Base-by-base conservation (phyloP, 2,329 filamentous ascomycete genomes). In the Coniochaeta prunicola region DNA sequence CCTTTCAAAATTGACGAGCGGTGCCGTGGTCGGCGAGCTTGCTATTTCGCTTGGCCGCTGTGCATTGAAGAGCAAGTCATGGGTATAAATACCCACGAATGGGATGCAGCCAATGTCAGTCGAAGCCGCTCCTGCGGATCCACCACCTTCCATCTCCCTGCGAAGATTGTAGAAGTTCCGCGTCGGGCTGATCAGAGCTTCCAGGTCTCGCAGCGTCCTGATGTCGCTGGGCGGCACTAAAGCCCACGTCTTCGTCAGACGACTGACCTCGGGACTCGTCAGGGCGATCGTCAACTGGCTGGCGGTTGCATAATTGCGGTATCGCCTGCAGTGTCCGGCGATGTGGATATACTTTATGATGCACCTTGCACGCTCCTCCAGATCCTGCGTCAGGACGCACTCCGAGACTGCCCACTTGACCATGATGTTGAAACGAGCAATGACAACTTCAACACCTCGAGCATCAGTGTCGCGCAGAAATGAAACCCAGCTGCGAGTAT, bases 351-450 rank as follows among this genome's bases (percentile, higher is more conserved):
- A 88, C 72, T 94, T 93, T 71, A 89, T 86, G 62, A 94, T 84
- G 69, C 87, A 91, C 38, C 86, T 79, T 24, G 89, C 89, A 57
- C 90, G 82, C 72, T 94, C 90, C 61, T 87, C 84, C 12, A 87
- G 73, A 59, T 86, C 77, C 63, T 87, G 83, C 0, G 89, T 94
- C 54, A 94, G 79, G 9, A 94, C 82, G 63, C 89, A 83, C 71
- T 93, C 89, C 1, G 90, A 93, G 30, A 92, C 82, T 30, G 85
- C 87, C 90, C 90, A 94, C 71, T 93, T 93, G 61, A 92, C 90
- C 76, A 93, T 89, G 63, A 94, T 84, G 71, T 94, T 94, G 77
- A 94, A 94, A 55, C 90, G 87, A 9, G 90, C 89, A 70, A 93
- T 90, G 54, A 92, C 89, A 24, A 94, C 87, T 68, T 93, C 90